Conservation (phyloP, 192 early-diverging fungal species). For the Coemansia sp. region DNA sequence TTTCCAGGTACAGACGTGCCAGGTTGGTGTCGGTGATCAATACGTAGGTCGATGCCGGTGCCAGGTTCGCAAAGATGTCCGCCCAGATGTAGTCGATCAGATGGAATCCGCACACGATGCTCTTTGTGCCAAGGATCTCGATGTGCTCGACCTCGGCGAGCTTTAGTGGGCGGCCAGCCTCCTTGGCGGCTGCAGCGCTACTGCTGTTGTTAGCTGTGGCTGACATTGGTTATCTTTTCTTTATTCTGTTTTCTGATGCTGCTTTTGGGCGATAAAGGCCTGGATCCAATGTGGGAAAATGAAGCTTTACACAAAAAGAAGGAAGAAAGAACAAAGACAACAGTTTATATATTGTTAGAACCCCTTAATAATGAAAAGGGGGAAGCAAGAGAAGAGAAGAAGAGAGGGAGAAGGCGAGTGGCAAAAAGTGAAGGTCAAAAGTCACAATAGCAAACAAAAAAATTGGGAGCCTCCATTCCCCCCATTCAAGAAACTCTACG, state of each 20-base stretch:
- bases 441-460: too few species aligned
- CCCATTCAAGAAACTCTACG: too few species aligned
- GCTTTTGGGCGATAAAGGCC: background rate
- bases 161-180: conserved; percentile 22
- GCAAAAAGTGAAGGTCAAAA: too few species aligned
- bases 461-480: too few species aligned
- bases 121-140: conserved; percentile 85
- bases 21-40: conserved; percentile 88
- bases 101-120: conserved; percentile 84
- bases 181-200: background rate
- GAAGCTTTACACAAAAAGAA: background rate
- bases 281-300: background rate
- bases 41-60: conserved; percentile 79
- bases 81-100: conserved; percentile 71
- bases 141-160: conserved; percentile 67
- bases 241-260: background rate
- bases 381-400: conserved; percentile 3
- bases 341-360: background rate
- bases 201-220: conserved; percentile 1
- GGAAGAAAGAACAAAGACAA: background rate
- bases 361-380: background rate
- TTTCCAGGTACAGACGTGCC: conserved; percentile 71
- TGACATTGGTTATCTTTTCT: background rate
- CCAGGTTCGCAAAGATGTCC: conserved; percentile 71
- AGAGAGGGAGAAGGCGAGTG: background rate